A percentile compares a stretch with the other conserved stretches of the same genome.
Conservation (phyloP, 2,329 filamentous ascomycete genomes). For the Aspergillus terreus region DNA sequence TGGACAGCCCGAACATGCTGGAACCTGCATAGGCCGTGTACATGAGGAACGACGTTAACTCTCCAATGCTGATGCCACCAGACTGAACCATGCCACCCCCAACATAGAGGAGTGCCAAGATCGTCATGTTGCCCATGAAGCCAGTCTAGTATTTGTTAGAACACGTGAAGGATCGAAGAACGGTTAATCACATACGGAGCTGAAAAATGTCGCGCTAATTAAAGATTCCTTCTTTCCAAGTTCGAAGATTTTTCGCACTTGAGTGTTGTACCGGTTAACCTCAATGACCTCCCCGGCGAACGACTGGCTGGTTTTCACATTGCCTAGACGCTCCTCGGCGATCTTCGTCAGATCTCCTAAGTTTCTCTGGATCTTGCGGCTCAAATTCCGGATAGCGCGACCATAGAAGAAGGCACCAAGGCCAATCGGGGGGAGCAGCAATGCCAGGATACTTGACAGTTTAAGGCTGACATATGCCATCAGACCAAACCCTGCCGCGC, state of each 20-base stretch:
- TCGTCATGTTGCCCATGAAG: conserved; percentile 94
- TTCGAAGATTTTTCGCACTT: conserved; percentile 86
- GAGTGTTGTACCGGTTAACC: conserved; percentile 83
- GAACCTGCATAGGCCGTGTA: conserved; percentile 86
- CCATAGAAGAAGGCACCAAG: conserved; percentile 90
- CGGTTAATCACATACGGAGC: conserved; percentile 42
- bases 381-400: conserved; percentile 80
- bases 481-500: conserved; percentile 79
- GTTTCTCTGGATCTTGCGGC: conserved; percentile 89
- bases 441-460: conserved; percentile 77
- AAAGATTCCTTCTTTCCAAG: conserved; percentile 83
- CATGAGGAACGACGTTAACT: conserved; percentile 96
- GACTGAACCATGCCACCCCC: conserved; percentile 86
- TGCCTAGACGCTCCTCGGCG: conserved; percentile 94
- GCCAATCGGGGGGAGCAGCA: conserved; percentile 89
- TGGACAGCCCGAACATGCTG: conserved; percentile 87
- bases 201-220: conserved; percentile 88
- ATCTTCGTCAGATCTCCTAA: conserved; percentile 92
- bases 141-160: conserved; percentile 60
- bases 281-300: conserved; percentile 93
- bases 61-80: conserved; percentile 82
- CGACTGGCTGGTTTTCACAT: conserved; percentile 93
- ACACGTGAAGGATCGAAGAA: neutral
- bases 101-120: conserved; percentile 82
- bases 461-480: conserved; percentile 97